Evolutionary conservation across 148 eudicot genomes (phyloP), one percentile per base, ranked within the genome.

Genomic region (Chenopodium suecicum): DNA sequence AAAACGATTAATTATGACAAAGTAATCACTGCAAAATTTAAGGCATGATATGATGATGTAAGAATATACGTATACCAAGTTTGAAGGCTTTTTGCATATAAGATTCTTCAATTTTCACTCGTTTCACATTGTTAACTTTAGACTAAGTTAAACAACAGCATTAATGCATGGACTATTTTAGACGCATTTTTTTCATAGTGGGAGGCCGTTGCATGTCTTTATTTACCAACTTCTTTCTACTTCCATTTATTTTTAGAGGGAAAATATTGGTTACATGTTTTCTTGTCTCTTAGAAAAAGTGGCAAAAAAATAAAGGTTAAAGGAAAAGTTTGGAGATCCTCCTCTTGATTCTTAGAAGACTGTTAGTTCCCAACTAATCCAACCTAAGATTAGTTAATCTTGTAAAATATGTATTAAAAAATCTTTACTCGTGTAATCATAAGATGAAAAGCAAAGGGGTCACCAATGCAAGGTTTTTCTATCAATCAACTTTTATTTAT

Each of bases 61-160:
- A 41, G 44, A 41, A 41, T 41, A 27, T 9, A 46, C 2, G 75
- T 9, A 72, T 46, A 22, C 75, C 56, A 72, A 72, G 16, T 72
- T 72, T 72, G 75, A 72, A 72, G 56, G 56, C 27, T 31, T 37
- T 41, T 20, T 22, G 75, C 31, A 72, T 44, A 44, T 41, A 41
- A 41, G 44, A 41, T 72, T 72, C 56, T n/a, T n/a, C 14, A 44
- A 20, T 44, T 56, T 72, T 44, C 56, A 72, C 52, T 72, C 54
- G 16, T 72, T 72, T 72, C 75, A 72, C 75, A 72, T 72, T 72
- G 56, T n/a, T 44, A 9, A n/a, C 9, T 56, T 72, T 46, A 72
- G 54, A 72, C 75, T 41, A 41, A 34, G 34, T 7, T 10, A 19
- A 72, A n/a, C 31, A 41, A 3, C 3, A 34, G 29, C 29, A 4